These are phyloP conservation scores for Barnettozyma pratensis DNA, from an alignment of 805 yeast genomes.

Conservation along the genomic window DNA sequence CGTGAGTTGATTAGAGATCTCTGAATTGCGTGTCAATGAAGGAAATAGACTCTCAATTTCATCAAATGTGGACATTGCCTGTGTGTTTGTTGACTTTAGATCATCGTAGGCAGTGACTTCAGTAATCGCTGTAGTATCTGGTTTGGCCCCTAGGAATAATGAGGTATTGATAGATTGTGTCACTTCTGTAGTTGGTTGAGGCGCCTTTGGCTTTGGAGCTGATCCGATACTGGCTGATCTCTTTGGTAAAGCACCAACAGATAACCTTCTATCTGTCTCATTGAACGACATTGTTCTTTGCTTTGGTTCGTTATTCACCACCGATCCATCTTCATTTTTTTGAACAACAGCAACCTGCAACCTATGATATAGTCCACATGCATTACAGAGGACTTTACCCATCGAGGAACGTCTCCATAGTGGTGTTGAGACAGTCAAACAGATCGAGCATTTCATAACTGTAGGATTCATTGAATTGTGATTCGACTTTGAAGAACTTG, in stretches of 20 bases:
- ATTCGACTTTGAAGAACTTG: conserved; percentile 4
- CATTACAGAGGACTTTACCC: conserved; percentile 90
- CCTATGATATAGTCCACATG: conserved; percentile 90
- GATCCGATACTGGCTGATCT: no score
- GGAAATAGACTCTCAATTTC: not conserved
- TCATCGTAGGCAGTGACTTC: not conserved
- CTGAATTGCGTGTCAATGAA: conserved; percentile 2
- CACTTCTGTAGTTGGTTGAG: no score
- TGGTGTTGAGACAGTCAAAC: conserved; percentile 87
- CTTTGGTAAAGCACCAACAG: no score
- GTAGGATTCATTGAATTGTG: not conserved
- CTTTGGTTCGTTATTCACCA: no score
- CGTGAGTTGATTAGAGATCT: not conserved
- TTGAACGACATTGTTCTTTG: no score
- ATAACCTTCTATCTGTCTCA: no score
- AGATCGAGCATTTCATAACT: conserved; percentile 58
- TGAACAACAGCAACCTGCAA: conserved; percentile 64
- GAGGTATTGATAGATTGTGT: not conserved
- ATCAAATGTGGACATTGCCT: conserved; percentile 2
- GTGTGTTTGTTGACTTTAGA: not conserved
- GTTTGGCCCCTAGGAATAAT: not conserved
- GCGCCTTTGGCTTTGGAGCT: no score
- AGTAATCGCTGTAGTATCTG: no score
- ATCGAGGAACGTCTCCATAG: conserved; percentile 91
- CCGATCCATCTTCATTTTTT: not conserved